Evolutionary conservation across 2,329 filamentous ascomycete genomes (phyloP).

Genomic region (Xylariales sp.): DNA sequence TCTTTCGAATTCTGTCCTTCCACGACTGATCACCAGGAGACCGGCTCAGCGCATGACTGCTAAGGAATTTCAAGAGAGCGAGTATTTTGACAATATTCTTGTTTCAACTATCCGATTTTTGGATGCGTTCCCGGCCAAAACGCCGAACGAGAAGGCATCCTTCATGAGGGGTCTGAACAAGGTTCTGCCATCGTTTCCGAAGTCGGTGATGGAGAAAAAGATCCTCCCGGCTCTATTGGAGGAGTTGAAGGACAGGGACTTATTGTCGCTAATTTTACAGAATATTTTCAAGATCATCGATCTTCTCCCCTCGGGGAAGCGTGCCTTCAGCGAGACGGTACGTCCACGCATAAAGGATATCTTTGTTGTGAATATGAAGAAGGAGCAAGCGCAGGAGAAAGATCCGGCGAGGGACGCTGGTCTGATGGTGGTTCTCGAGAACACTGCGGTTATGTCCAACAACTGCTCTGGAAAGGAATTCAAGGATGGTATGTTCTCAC

Average conservation of each 20-base stretch:
- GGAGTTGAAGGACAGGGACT: constrained; percentile 87
- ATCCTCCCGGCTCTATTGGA: constrained; percentile 84
- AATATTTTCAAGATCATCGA: constrained; percentile 90
- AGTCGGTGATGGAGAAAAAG: constrained; percentile 92
- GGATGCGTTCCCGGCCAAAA: constrained; percentile 87
- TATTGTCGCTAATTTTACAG: constrained; percentile 79
- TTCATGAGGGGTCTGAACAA: constrained; percentile 87
- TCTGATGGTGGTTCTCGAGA: constrained; percentile 85
- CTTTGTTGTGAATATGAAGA: constrained; percentile 62
- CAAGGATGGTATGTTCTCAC: constrained; percentile 67
- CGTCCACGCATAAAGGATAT: constrained; percentile 81
- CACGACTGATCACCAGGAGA: constrained; percentile 79
- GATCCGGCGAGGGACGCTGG: constrained; percentile 84
- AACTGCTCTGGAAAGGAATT: constrained; percentile 91
- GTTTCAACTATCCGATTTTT: constrained; percentile 95
- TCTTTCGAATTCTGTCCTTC: constrained; percentile 70
- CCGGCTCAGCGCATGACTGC: constrained; percentile 86
- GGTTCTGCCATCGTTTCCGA: constrained; percentile 87
- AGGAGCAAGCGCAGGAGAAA: constrained; percentile 60
- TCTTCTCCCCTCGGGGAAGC: constrained; percentile 69
- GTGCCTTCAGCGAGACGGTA: constrained; percentile 79
- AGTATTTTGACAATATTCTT: constrained; percentile 95
- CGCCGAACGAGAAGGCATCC: constrained; percentile 80
- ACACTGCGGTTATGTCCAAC: constrained; percentile 68
- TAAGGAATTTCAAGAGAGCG: constrained; percentile 87